Conservation (phyloP, 2,329 filamentous ascomycete species). For the Herpomyces periplanetae region DNA sequence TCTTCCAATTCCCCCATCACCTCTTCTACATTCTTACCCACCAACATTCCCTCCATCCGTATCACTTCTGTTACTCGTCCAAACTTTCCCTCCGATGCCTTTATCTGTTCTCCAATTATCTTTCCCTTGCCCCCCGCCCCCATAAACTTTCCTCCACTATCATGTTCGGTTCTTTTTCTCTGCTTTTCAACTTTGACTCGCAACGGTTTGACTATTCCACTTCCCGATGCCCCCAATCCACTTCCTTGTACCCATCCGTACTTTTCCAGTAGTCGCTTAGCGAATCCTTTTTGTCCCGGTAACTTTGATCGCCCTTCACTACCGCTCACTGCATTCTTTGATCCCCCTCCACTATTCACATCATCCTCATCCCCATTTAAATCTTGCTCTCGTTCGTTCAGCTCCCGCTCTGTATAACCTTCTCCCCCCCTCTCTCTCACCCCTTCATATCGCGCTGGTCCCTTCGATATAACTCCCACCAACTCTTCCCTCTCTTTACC, state of each 20-base stretch:
- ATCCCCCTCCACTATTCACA: no score
- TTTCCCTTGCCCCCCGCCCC: slow-evolving; percentile 27
- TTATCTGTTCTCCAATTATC: slow-evolving; percentile 36
- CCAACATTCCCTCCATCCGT: slow-evolving; percentile 44
- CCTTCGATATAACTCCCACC: no score
- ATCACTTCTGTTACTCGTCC: slow-evolving; percentile 44
- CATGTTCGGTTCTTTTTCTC: slow-evolving; percentile 33
- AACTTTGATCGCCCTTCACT: slow-evolving; percentile 16
- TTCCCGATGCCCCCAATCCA: slow-evolving; percentile 41
- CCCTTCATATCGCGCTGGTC: no score
- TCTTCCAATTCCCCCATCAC: slow-evolving; percentile 25
- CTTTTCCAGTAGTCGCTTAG: slow-evolving; percentile 54
- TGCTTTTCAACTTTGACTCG: slow-evolving; percentile 51
- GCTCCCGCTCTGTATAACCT: no score
- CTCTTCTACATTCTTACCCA: slow-evolving; percentile 37
- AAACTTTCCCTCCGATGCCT: slow-evolving; percentile 14
- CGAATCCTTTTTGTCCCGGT: slow-evolving; percentile 49
- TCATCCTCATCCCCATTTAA: no score
- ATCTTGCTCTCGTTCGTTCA: no score
- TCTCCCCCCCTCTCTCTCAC: no score
- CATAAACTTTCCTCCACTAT: slow-evolving; percentile 38
- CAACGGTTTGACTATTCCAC: slow-evolving; percentile 50
- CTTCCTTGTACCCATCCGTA: slow-evolving; percentile 70
- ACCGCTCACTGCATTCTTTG: no score
- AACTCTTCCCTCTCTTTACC: no score